Percentiles rank a stretch among this genome's conserved stretches.
Conservation (phyloP, 129 eudicot genomes). For the Gnaphalium uliginosum region DNA sequence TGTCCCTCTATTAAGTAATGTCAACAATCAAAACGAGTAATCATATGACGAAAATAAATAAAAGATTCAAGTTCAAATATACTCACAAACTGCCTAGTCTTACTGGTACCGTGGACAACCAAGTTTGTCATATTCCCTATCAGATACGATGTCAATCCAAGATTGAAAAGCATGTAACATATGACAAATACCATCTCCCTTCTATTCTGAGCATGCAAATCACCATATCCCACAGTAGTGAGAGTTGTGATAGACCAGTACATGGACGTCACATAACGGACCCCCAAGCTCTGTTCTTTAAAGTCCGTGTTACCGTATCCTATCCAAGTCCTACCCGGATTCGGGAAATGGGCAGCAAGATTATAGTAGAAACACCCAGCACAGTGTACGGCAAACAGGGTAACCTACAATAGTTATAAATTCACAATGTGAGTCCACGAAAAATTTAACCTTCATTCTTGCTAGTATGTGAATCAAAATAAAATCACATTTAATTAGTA, state of each 20-base stretch:
- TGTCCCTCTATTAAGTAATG: constrained; percentile 45
- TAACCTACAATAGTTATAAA: constrained; percentile 45
- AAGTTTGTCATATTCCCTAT: constrained; percentile 90
- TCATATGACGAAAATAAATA: neutral
- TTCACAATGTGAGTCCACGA: neutral
- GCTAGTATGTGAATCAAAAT: neutral
- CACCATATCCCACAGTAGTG: constrained; percentile 75
- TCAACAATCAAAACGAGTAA: neutral
- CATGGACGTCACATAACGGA: constrained; percentile 46
- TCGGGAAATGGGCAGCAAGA: constrained; percentile 48
- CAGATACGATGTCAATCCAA: constrained; percentile 59
- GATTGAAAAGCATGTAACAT: constrained; percentile 67
- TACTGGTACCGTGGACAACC: constrained; percentile 74
- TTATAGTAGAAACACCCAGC: constrained; percentile 66
- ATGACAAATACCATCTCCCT: constrained; percentile 60
- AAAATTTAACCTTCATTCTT: neutral
- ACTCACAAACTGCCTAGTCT: constrained; percentile 74
- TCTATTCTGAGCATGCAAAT: constrained; percentile 62
- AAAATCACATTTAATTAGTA: neutral
- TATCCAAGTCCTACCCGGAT: constrained; percentile 57
- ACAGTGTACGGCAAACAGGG: constrained; percentile 60
- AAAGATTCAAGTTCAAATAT: neutral
- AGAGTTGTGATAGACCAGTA: constrained; percentile 81
- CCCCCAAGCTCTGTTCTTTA: constrained; percentile 31
- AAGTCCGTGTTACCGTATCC: constrained; percentile 29